Base-by-base conservation (phyloP, 208 protist species). In the Porcisia hertigi region DNA sequence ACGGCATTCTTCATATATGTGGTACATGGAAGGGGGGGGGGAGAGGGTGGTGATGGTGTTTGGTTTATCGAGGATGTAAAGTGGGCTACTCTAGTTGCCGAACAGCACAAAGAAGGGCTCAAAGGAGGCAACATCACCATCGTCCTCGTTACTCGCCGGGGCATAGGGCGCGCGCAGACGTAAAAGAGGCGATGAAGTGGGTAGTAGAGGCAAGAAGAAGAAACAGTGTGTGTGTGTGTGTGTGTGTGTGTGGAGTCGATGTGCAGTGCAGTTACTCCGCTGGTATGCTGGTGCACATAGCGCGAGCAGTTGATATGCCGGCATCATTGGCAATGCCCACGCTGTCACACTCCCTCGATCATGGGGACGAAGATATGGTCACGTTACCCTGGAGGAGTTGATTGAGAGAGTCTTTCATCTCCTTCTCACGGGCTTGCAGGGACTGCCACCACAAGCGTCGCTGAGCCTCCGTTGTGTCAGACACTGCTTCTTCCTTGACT, bases 331-430 rank as follows among this genome's bases (percentile, higher is more conserved):
- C 36, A 52, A 49, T 30, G 55, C 64, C 58, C 0, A 71, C 47
- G 20, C n/a, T 57, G 18, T 36, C 57, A 25, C 25, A 53, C 49
- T 47, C 69, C 34, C 57, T 81, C 52, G 54, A 45, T 43, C 60
- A 66, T 14, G 70, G 55, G 1, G 62, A 62, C 39, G 39, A 57
- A 1, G 73, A 55, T 12, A 23, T 41, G 34, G 54, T 72, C 36
- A 5, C 49, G 62, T n/a, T 30, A 45, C 45, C 65, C 3, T 60
- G 23, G 43, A 82, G 71, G 41, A 82, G 49, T 54, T 69, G 36
- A n/a, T 77, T 65, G 30, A 85, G 76, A 20, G 76, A 78, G 9
- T 77, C 78, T 52, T 75, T 77, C 67, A 82, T 14, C 6, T 71
- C 59, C 59, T 69, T 43, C 58, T 82, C 78, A n/a, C 71, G 78